Percentiles rank a stretch among this genome's conserved stretches.
These are phyloP conservation scores for Guyanaporus albipodus DNA, from an alignment of 768 basidiomycete genomes.

Conservation along the genomic window DNA sequence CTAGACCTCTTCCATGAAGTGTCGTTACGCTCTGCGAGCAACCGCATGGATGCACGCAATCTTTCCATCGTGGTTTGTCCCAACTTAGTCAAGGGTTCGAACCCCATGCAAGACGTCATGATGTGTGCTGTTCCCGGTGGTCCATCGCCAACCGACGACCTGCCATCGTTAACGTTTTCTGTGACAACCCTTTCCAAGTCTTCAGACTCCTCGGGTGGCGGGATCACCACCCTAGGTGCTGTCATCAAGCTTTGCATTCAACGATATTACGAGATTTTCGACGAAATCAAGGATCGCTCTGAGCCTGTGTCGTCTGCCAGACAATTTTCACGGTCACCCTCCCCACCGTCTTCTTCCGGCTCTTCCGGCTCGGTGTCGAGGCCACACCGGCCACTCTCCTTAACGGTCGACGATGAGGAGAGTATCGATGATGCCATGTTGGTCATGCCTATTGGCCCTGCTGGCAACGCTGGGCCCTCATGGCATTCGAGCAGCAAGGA, in stretches of 20 bases:
- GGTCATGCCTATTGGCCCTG: slow-evolving; percentile 64
- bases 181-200: slow-evolving; percentile 18
- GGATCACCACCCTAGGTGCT: slow-evolving; percentile 62
- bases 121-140: slow-evolving; percentile 64
- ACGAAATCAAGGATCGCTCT: slow-evolving; percentile 69
- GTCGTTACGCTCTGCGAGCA: slow-evolving; percentile 58
- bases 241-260: slow-evolving; percentile 76
- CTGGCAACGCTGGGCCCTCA: slow-evolving; percentile 7
- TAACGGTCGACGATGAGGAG: slow-evolving; percentile 57
- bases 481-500: slow-evolving; percentile 10
- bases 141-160: slow-evolving; percentile 34
- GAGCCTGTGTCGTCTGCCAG: slow-evolving; percentile 46
- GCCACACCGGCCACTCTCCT: slow-evolving; percentile 19
- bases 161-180: slow-evolving; percentile 21
- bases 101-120: slow-evolving; percentile 65
- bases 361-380: slow-evolving; percentile 25
- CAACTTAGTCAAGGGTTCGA: slow-evolving; percentile 70
- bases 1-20: slow-evolving; percentile 79
- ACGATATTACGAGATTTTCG: slow-evolving; percentile 82
- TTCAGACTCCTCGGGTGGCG: slow-evolving; percentile 36
- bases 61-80: slow-evolving; percentile 76
- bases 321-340: slow-evolving; percentile 26
- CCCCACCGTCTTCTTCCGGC: slow-evolving; percentile 22
- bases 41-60: slow-evolving; percentile 82
- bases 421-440: slow-evolving; percentile 74